Base-by-base conservation (phyloP, 352 stramenopile species). In the Bremia lactucae region DNA sequence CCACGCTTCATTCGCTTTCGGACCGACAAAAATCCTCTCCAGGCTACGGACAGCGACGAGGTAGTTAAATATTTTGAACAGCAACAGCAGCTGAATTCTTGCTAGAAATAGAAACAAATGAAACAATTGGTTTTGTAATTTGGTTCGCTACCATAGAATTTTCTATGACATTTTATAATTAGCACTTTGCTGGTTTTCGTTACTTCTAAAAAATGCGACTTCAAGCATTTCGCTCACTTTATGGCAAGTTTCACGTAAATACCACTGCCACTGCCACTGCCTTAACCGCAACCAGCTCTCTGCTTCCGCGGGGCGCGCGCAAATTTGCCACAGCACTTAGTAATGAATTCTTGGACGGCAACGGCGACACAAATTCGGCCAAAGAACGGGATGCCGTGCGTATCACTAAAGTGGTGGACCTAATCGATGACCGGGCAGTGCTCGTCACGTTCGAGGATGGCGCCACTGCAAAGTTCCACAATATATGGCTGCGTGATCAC, bases 1-100 rank as follows among this genome's bases (percentile, higher is more conserved):
- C 97, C 97, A n/a, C 85, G 97, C 3, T 98, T 99, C 57, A 52
- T 99, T 38, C 84, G 95, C 1, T 62, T 96, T 46, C 81, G 97
- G 41, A 62, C 83, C 0, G 97, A 99, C 69, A 99, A 99, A 61
- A 75, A 77, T 11, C 80, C 88, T 4, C 69, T 96, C 36, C 67
- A 98, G 19, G 95, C 95, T 14, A 99, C 97, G 0, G 91, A 77
- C 3, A 91, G 85, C 36, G 79, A 97, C 19, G 95, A 99, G 62
- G 88, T 98, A 4, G 31, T 62, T 1, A 58, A 77, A 49, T 49
- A 86, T 11, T 89, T 82, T 31, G 38, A 52, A n/a, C 59, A 83
- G 35, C 72, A 84, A 36, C 49, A 50, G 14, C 44, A 53, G 43
- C 36, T 55, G n/a, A 49, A 38, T 37, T 28, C 41, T 40, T 34